A percentile compares a stretch with the other conserved stretches of the same genome.
These are phyloP conservation scores for Secale cereale DNA, from an alignment of 176 grass and related monocot species.

Conservation along the genomic window DNA sequence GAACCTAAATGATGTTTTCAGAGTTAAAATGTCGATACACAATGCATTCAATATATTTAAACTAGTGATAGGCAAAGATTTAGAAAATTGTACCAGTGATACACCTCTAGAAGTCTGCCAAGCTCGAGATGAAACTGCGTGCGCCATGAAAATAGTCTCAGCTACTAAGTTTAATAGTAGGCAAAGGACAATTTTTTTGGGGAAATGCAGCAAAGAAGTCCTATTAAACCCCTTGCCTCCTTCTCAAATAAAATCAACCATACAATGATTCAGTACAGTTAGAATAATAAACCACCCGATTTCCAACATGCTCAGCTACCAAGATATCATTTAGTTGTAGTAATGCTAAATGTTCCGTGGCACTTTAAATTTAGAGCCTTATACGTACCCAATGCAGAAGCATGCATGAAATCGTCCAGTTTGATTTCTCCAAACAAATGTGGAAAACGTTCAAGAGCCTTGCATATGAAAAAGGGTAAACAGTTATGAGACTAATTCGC, in stretches of 20 bases:
- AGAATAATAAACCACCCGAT: not conserved
- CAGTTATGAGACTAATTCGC: not conserved
- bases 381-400: conserved; percentile 64
- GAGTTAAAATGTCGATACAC: not conserved
- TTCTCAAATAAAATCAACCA: not conserved
- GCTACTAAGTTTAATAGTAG: conserved; percentile 6
- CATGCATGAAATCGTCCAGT: conserved; percentile 61
- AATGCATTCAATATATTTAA: not conserved
- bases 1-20: conserved; percentile 60
- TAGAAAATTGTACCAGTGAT: conserved; percentile 61
- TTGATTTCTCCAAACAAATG: conserved; percentile 59
- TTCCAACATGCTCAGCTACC: not conserved
- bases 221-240: not conserved
- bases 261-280: not conserved
- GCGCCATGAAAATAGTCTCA: conserved; percentile 22
- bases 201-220: not conserved
- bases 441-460: conserved; percentile 59
- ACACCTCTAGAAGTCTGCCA: conserved; percentile 61
- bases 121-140: conserved; percentile 80
- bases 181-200: not conserved
- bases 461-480: conserved; percentile 15
- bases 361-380: conserved; percentile 17
- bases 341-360: not conserved
- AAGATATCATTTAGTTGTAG: not conserved
- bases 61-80: conserved; percentile 1